These are phyloP conservation scores for Boletus subparvulus DNA, from an alignment of 768 basidiomycete genomes.

Conservation along the genomic window DNA sequence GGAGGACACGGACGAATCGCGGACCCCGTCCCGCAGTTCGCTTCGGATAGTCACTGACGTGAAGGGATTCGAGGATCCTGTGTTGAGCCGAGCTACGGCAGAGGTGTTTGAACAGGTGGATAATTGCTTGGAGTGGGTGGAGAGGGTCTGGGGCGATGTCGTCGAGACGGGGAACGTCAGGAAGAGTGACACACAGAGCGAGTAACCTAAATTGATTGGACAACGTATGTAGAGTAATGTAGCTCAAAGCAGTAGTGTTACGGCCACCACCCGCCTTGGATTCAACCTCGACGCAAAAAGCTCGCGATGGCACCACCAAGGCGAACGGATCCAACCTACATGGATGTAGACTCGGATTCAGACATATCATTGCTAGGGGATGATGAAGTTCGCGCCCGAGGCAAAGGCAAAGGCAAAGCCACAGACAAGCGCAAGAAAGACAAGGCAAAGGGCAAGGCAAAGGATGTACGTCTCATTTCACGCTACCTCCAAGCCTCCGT, in stretches of 20 bases:
- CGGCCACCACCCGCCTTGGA: too few relatives aligned
- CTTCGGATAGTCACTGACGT: constrained; percentile 28
- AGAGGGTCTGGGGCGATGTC: constrained; percentile 53
- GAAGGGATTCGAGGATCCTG: constrained; percentile 68
- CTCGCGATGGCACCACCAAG: constrained; percentile 28
- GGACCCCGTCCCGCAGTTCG: neutral
- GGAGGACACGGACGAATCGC: constrained; percentile 17
- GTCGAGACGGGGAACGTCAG: constrained; percentile 13
- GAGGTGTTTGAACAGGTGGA: constrained; percentile 44
- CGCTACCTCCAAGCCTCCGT: neutral
- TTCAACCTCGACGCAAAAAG: neutral
- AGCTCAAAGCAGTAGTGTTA: too few relatives aligned
- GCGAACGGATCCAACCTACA: constrained; percentile 36
- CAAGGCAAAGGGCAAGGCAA: constrained; percentile 45
- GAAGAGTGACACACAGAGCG: neutral
- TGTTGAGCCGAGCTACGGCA: constrained; percentile 44
- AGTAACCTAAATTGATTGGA: neutral
- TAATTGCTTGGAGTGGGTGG: constrained; percentile 51
- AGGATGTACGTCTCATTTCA: constrained; percentile 27
- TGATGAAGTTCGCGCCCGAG: constrained; percentile 45
- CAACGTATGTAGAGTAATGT: neutral
- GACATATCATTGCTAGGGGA: constrained; percentile 65
- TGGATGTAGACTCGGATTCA: constrained; percentile 68
- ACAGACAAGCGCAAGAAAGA: constrained; percentile 51
- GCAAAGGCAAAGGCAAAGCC: constrained; percentile 57